A percentile compares a stretch with the other conserved stretches of the same genome.
Conservation (phyloP, 345 rosid genomes). For the Sisymbrium irio region DNA sequence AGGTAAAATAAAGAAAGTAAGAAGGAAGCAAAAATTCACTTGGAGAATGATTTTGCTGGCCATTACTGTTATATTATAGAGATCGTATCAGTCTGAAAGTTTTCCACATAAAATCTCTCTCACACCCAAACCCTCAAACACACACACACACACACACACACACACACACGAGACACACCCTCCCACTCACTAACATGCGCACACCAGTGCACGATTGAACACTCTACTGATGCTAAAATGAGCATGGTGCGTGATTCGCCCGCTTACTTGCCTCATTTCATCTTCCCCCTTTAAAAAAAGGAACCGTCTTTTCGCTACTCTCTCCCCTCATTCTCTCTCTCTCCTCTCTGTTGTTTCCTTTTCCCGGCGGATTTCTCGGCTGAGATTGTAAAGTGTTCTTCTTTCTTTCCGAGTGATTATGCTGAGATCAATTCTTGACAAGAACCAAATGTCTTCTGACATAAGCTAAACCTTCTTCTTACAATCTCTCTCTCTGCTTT, state of each 20-base stretch:
- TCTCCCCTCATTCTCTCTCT: background rate
- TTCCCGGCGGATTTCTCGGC: slow-evolving; percentile 23
- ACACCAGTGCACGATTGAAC: background rate
- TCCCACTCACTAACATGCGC: slow-evolving; percentile 37
- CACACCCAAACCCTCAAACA: background rate
- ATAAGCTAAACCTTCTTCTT: slow-evolving; percentile 52
- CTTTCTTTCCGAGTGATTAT: slow-evolving; percentile 6
- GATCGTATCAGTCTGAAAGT: slow-evolving; percentile 34
- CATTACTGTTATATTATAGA: slow-evolving; percentile 43
- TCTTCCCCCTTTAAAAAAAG: slow-evolving; percentile 17
- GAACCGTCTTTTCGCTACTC: slow-evolving; percentile 27
- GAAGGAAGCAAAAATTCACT: slow-evolving; percentile 53
- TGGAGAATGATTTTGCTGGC: slow-evolving; percentile 79
- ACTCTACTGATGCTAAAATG: slow-evolving; percentile 32
- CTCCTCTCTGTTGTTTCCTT: slow-evolving; percentile 4
- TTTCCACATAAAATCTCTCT: slow-evolving; percentile 29
- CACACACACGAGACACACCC: too few relatives aligned
- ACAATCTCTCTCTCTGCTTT: background rate
- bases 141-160: slow-evolving; percentile 22
- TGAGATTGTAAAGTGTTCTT: slow-evolving; percentile 11
- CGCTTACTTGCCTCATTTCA: slow-evolving; percentile 25
- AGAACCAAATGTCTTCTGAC: slow-evolving; percentile 82
- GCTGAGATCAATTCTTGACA: slow-evolving; percentile 17
- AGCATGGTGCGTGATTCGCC: slow-evolving; percentile 38
- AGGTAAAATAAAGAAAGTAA: background rate